Conservation (phyloP, 768 basidiomycete genomes). For the Termitomyces eurrhizus region DNA sequence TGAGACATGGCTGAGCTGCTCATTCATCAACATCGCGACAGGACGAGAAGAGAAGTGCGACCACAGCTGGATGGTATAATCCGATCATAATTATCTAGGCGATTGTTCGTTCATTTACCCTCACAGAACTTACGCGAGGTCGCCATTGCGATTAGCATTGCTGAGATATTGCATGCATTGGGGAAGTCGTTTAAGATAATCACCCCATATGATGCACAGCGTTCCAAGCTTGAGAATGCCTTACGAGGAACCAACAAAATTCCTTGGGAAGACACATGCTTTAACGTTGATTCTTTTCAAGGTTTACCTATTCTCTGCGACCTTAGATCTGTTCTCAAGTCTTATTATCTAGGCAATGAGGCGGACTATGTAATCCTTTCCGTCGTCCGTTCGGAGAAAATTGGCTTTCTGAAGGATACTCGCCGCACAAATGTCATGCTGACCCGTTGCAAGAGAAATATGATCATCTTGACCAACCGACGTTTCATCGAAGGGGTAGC, state of each 20-base stretch:
- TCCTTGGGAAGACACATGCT: conserved; percentile 56
- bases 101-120: background rate
- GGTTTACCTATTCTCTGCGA: conserved; percentile 33
- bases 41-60: conserved; percentile 29
- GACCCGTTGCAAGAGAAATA: conserved; percentile 62
- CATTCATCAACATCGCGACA: conserved; percentile 49
- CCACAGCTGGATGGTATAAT: conserved; percentile 33
- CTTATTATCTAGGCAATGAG: conserved; percentile 55
- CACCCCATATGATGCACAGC: conserved; percentile 75
- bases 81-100: background rate
- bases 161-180: conserved; percentile 31
- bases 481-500: conserved; percentile 43
- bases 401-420: conserved; percentile 58
- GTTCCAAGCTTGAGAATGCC: conserved; percentile 44
- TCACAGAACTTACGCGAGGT: conserved; percentile 53
- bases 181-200: conserved; percentile 52
- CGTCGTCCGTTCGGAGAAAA: conserved; percentile 53
- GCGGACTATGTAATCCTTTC: conserved; percentile 72
- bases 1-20: conserved; percentile 35
- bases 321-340: background rate
- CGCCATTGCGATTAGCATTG: conserved; percentile 33
- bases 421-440: conserved; percentile 78
- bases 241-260: conserved; percentile 45
- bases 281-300: conserved; percentile 80
- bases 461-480: conserved; percentile 58